These are phyloP conservation scores for Ogataea salicorniae DNA, from an alignment of 805 yeast species.

Conservation along the genomic window DNA sequence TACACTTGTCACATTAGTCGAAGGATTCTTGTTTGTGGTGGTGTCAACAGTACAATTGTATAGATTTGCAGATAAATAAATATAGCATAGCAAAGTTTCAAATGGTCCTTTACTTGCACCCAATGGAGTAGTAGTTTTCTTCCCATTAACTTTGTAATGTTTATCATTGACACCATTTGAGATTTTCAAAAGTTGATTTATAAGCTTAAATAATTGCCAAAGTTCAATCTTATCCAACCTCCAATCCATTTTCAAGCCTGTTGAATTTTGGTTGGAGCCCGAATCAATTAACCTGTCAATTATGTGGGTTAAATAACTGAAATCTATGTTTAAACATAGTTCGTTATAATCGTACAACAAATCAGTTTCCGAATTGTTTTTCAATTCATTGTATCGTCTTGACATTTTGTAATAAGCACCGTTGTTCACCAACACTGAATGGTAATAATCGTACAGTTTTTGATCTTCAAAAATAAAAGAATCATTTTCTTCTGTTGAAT, in stretches of 20 bases:
- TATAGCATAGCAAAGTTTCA: conserved; percentile 1
- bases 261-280: too few relatives aligned
- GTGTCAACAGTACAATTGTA: neutral
- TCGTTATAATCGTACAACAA: too few relatives aligned
- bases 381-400: neutral
- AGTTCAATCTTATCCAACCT: conserved; percentile 18
- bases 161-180: neutral
- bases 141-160: neutral
- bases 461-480: conserved; percentile 15
- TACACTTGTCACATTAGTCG: neutral
- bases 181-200: conserved; percentile 22
- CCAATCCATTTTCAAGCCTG: conserved; percentile 14
- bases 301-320: conserved; percentile 17
- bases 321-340: conserved; percentile 16
- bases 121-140: neutral
- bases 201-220: conserved; percentile 22
- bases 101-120: neutral
- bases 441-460: conserved; percentile 14
- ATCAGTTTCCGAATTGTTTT: too few relatives aligned
- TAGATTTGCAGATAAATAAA: neutral
- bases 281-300: conserved; percentile 18
- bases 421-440: conserved; percentile 10
- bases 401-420: conserved; percentile 11
- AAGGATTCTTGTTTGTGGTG: too few relatives aligned
- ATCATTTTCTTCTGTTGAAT: conserved; percentile 10